Evolutionary conservation across 495 filamentous ascomycete genomes (phyloP).

Genomic region (Collariella sp.): DNA sequence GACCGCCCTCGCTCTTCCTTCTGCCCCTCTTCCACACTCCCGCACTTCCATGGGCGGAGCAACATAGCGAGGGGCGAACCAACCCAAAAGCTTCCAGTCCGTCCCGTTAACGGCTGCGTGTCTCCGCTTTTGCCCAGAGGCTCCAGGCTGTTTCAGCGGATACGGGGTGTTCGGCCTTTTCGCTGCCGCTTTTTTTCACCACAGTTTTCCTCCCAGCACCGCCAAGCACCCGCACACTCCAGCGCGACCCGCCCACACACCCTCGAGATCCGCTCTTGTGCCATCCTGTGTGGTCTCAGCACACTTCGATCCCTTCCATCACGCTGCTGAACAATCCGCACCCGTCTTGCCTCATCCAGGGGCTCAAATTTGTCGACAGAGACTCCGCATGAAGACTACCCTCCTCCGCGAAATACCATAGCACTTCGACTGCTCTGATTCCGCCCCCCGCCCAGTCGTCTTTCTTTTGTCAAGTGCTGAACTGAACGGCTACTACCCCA

Average conservation of each 20-base stretch:
- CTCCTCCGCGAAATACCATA: background rate
- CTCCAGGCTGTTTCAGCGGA: background rate
- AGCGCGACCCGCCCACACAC: conserved; percentile 6
- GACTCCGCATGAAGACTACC: background rate
- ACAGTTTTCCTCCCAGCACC: background rate
- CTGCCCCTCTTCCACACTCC: too few species aligned
- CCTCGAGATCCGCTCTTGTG: background rate
- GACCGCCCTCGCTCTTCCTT: too few species aligned
- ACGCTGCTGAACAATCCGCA: background rate
- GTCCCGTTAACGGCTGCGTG: background rate
- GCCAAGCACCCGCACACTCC: background rate
- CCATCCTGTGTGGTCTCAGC: background rate
- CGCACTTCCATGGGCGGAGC: too few species aligned
- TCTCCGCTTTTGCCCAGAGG: background rate
- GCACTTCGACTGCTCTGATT: background rate
- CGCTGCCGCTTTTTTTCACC: conserved; percentile 1
- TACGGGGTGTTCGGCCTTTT: conserved; percentile 7
- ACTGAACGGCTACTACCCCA: background rate
- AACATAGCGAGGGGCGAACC: too few species aligned
- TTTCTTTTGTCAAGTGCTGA: conserved; percentile 3
- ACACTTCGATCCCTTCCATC: background rate
- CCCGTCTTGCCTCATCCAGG: background rate
- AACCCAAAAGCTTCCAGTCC: too few species aligned
- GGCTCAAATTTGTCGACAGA: background rate
- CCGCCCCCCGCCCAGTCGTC: background rate